Evolutionary conservation across 2,329 filamentous ascomycete species (phyloP).

Genomic region (Apiospora marii): DNA sequence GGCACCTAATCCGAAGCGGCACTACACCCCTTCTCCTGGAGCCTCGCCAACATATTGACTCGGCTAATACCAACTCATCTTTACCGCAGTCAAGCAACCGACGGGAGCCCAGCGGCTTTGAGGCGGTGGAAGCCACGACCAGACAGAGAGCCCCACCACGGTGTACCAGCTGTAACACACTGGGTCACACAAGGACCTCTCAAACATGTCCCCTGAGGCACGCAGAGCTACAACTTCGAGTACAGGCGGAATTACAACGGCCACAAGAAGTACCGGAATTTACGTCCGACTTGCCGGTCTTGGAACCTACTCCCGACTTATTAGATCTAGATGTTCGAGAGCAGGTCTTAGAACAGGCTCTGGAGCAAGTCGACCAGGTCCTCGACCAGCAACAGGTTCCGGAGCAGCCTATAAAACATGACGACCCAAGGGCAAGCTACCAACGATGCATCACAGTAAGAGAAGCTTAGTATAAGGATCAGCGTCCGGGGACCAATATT

Average conservation of each 20-base stretch:
- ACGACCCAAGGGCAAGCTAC: slow-evolving; percentile 32
- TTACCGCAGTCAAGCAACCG: slow-evolving; percentile 29
- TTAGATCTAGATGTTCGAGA: too few relatives aligned
- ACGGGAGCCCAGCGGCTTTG: slow-evolving; percentile 30
- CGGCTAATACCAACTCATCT: slow-evolving; percentile 21
- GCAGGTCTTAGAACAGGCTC: too few relatives aligned
- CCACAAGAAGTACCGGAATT: too few relatives aligned
- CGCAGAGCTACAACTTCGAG: slow-evolving; percentile 21
- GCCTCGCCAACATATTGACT: slow-evolving; percentile 28
- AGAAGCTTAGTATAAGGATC: slow-evolving; percentile 32
- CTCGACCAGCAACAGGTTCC: too few relatives aligned
- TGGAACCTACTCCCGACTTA: too few relatives aligned
- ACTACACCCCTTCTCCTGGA: slow-evolving; percentile 28
- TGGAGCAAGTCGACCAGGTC: too few relatives aligned
- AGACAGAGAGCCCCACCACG: slow-evolving; percentile 24
- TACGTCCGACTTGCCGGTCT: too few relatives aligned
- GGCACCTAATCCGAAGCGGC: slow-evolving; percentile 27
- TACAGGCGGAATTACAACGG: neutral
- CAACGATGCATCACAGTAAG: slow-evolving; percentile 32
- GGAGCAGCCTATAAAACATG: slow-evolving; percentile 24
- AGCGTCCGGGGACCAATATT: slow-evolving; percentile 30
- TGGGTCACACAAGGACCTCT: slow-evolving; percentile 28
- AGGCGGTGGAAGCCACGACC: slow-evolving; percentile 28
- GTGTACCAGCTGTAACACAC: slow-evolving; percentile 31
- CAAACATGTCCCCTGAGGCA: slow-evolving; percentile 29